A percentile compares a stretch with the other conserved stretches of the same genome.
Conservation (phyloP, 805 yeast genomes). For the Candida ponderosae region DNA sequence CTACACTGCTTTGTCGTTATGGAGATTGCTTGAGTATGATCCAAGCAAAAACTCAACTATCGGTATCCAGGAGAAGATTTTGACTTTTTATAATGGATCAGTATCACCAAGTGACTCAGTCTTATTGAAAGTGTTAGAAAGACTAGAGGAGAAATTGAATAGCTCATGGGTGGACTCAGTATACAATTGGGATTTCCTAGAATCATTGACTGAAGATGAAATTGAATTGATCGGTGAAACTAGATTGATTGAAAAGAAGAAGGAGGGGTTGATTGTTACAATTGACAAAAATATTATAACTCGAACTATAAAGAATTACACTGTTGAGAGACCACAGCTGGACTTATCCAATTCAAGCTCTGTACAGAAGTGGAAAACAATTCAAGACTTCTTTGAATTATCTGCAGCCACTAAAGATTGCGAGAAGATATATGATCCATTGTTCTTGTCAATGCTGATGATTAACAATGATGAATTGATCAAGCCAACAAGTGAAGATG, state of each 20-base stretch:
- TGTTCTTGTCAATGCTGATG: conserved; percentile 55
- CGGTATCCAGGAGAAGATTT: conserved; percentile 39
- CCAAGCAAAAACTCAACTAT: conserved; percentile 35
- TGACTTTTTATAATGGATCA: conserved; percentile 58
- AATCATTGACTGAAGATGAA: conserved; percentile 28
- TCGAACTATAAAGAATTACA: conserved; percentile 36
- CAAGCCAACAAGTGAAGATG: conserved; percentile 23
- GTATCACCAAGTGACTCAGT: conserved; percentile 52
- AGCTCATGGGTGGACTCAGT: conserved; percentile 62
- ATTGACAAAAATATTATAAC: conserved; percentile 41
- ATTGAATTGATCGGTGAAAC: conserved; percentile 39
- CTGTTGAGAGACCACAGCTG: conserved; percentile 21
- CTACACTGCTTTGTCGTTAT: conserved; percentile 38
- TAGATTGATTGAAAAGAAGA: conserved; percentile 36
- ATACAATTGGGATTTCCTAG: conserved; percentile 58
- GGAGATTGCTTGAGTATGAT: conserved; percentile 41
- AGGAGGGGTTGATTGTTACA: conserved; percentile 40
- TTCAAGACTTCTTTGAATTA: conserved; percentile 21
- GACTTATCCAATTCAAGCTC: not conserved
- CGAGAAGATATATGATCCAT: conserved; percentile 50
- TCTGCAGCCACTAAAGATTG: conserved; percentile 16
- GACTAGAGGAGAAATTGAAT: conserved; percentile 45
- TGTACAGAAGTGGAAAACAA: conserved; percentile 19
- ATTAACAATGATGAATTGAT: conserved; percentile 62
- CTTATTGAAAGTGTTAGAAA: conserved; percentile 45